Conservation (phyloP, 441 rosid genomes). For the Syzygium syzygioides region DNA sequence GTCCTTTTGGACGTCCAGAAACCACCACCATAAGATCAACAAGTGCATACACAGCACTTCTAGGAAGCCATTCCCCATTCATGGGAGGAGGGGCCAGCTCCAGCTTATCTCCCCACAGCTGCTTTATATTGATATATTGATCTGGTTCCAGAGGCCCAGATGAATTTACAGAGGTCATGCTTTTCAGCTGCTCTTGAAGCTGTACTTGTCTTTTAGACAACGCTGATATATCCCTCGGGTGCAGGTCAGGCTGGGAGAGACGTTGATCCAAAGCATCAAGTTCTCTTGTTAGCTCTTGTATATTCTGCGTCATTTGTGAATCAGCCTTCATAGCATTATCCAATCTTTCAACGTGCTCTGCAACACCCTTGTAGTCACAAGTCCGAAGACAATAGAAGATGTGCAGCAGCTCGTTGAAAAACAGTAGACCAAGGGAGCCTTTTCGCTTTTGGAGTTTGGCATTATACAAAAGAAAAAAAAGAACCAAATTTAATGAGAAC, state of each 20-base stretch:
- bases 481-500: neutral
- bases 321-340: conserved; percentile 90
- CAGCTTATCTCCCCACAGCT: conserved; percentile 59
- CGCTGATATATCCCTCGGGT: conserved; percentile 55
- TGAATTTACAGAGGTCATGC: conserved; percentile 25
- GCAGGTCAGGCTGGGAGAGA: conserved; percentile 57
- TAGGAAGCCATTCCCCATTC: conserved; percentile 95
- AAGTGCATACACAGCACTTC: conserved; percentile 79
- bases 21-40: conserved; percentile 88
- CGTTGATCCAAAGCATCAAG: conserved; percentile 60
- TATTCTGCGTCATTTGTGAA: conserved; percentile 38
- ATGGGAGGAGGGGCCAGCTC: conserved; percentile 81
- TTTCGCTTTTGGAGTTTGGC: conserved; percentile 36
- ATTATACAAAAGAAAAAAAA: neutral
- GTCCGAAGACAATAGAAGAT: conserved; percentile 77
- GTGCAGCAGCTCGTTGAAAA: conserved; percentile 88
- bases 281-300: conserved; percentile 48
- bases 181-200: conserved; percentile 49
- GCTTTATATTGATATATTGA: conserved; percentile 47
- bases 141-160: conserved; percentile 40
- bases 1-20: conserved; percentile 90
- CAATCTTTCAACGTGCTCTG: conserved; percentile 75
- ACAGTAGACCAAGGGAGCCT: conserved; percentile 67
- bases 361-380: conserved; percentile 86
- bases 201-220: conserved; percentile 44